Conservation (phyloP, 2,329 filamentous ascomycete species). For the Colletotrichum nymphaeae region DNA sequence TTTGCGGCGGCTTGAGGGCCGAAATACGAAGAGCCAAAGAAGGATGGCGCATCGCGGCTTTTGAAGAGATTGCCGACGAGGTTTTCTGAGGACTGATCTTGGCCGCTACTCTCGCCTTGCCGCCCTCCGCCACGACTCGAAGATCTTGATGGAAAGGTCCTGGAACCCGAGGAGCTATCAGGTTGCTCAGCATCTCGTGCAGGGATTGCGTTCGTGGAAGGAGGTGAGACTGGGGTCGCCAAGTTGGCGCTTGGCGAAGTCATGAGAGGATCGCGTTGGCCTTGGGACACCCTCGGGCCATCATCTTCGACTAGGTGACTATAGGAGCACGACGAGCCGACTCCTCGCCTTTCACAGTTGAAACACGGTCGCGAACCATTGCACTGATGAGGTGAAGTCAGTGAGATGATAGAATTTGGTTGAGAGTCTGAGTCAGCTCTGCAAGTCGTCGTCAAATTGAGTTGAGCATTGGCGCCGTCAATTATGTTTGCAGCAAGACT, state of each 20-base stretch:
- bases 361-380: constrained; percentile 32
- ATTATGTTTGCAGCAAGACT: background rate
- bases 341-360: constrained; percentile 30
- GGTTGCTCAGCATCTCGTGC: background rate
- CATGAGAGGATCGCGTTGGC: background rate
- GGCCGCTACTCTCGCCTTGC: constrained; percentile 12
- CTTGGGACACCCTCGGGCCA: background rate
- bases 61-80: constrained; percentile 44
- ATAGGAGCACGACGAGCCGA: constrained; percentile 16
- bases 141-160: constrained; percentile 1
- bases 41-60: constrained; percentile 44
- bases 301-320: constrained; percentile 14
- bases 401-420: background rate
- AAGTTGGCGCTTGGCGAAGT: background rate
- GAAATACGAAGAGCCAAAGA: constrained; percentile 46
- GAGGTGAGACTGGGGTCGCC: constrained; percentile 2
- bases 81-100: constrained; percentile 20
- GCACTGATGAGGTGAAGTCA: constrained; percentile 3
- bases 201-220: background rate
- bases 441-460: background rate
- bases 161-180: background rate
- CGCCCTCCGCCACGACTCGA: constrained; percentile 16
- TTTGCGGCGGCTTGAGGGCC: constrained; percentile 46
- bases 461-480: background rate
- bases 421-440: too few species aligned